Base-by-base conservation (phyloP, 768 basidiomycete genomes). In the Boletus sp. region DNA sequence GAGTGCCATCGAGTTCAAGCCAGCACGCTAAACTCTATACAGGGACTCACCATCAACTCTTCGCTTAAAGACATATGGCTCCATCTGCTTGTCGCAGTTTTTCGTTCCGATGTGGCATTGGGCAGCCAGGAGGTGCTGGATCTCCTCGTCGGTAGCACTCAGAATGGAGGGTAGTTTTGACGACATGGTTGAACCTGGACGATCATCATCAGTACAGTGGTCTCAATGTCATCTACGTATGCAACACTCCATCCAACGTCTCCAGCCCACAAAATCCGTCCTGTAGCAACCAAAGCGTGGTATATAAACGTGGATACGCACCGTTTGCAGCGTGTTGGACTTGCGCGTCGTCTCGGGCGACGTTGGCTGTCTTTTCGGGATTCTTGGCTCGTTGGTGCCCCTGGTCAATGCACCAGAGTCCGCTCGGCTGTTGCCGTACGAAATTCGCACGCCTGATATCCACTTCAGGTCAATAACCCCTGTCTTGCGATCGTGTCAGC, bases 1-100 rank as follows among this genome's bases (percentile, higher is more conserved):
- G 56, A 47, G 34, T 19, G 47, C 13, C 41, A n/a, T 53, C 46
- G 40, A 29, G 19, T 51, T 67, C 49, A 51, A 47, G 58, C 54
- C 60, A 59, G 37, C 27, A 29, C 41, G 46, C 43, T 51, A 34
- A 33, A 51, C 23, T 48, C 32, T 53, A 39, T 15, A 25, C 9
- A 21, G 32, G 17, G 39, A 73, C 90, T 73, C 66, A 95, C 97
- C 97, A 75, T 99, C 97, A 58, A 86, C 72, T 70, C 97, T 84
- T 73, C 96, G 80, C 80, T 95, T 98, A 88, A 87, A 98, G 76
- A 99, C 92, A 75, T 99, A 99, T 51, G 91, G 81, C 69, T 89
- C 85, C 97, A 99, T 99, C 75, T 94, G 90, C 85, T 94, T 97
- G 74, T 98, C 96, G 79, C 94, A 96, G 78, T 98, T 97, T 89